Percentiles rank a stretch among this genome's conserved stretches.
These are phyloP conservation scores for Corniculantispora saksenae DNA, from an alignment of 2,329 filamentous ascomycete species.

Conservation along the genomic window DNA sequence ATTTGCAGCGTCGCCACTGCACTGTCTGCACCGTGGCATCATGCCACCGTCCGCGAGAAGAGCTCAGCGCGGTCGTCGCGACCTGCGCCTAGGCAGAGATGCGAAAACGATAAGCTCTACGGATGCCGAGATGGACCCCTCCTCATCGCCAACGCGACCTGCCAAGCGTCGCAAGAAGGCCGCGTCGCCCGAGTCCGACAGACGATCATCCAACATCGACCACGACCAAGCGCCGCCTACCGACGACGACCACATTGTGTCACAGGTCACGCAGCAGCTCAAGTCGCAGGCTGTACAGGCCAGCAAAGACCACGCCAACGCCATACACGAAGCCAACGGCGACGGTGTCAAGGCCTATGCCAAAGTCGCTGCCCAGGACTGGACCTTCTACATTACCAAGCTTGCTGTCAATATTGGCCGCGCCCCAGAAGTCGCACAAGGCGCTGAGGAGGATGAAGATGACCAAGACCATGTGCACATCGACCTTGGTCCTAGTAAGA, in stretches of 20 bases:
- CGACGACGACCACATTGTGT: conserved; percentile 58
- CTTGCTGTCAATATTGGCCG: conserved; percentile 77
- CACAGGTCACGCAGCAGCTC: conserved; percentile 56
- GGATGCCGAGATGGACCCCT: conserved; percentile 47
- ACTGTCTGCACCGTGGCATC: conserved; percentile 9
- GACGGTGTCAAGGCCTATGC: conserved; percentile 74
- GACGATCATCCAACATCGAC: conserved; percentile 26
- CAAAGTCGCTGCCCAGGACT: conserved; percentile 78
- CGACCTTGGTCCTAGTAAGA: conserved; percentile 82
- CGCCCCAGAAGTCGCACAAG: conserved; percentile 52
- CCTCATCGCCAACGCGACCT: conserved; percentile 64
- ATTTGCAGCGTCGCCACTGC: conserved; percentile 5
- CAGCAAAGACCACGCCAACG: conserved; percentile 63
- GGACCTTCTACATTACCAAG: conserved; percentile 81
- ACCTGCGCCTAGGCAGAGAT: conserved; percentile 39
- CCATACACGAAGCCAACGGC: conserved; percentile 61
- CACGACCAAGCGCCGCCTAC: conserved; percentile 41
- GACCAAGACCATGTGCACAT: conserved; percentile 70
- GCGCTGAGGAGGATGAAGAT: conserved; percentile 45
- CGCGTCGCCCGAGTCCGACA: conserved; percentile 21
- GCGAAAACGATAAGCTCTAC: conserved; percentile 26
- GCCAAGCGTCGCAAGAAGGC: conserved; percentile 64
- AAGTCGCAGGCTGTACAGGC: conserved; percentile 55
- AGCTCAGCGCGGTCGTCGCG: conserved; percentile 39
- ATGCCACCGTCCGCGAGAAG: conserved; percentile 44